These are phyloP conservation scores for Shiraia bambusicola DNA, from an alignment of 2,329 filamentous ascomycete genomes.

Conservation along the genomic window DNA sequence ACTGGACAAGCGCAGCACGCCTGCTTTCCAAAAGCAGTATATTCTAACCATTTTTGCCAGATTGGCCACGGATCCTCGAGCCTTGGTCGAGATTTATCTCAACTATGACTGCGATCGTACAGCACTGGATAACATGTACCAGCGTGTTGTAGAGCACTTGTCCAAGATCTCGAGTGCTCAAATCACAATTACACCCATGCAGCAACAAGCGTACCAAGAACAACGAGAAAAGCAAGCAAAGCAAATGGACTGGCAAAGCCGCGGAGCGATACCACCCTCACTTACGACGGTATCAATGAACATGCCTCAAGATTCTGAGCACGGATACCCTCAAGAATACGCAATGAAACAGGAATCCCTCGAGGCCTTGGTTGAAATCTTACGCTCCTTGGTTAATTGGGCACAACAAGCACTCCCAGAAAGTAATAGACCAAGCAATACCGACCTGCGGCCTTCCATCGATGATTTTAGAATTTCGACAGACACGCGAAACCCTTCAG, in stretches of 20 bases:
- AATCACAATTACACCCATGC: constrained; percentile 70
- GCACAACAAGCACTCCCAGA: constrained; percentile 66
- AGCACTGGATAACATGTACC: constrained; percentile 93
- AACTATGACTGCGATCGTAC: constrained; percentile 98
- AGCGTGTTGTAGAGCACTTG: constrained; percentile 88
- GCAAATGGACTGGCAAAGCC: constrained; percentile 78
- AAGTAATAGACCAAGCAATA: constrained; percentile 46
- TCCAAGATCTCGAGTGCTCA: constrained; percentile 82
- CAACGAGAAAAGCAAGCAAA: constrained; percentile 63
- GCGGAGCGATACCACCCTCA: constrained; percentile 81
- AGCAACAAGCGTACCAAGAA: constrained; percentile 87
- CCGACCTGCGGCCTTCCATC: constrained; percentile 53
- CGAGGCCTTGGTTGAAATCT: constrained; percentile 82
- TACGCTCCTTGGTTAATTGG: constrained; percentile 92
- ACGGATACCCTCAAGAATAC: constrained; percentile 83
- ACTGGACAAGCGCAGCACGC: constrained; percentile 82
- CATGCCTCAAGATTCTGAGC: constrained; percentile 58
- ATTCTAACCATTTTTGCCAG: constrained; percentile 84
- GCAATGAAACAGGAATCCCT: constrained; percentile 86
- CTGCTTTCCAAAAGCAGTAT: constrained; percentile 86
- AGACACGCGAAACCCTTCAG: constrained; percentile 66
- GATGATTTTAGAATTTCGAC: constrained; percentile 71
- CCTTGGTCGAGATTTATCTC: constrained; percentile 90
- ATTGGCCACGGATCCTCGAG: constrained; percentile 80
- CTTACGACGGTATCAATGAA: constrained; percentile 77